Percentiles rank a stretch among this genome's conserved stretches.
These are phyloP conservation scores for Leishmania turanica DNA, from an alignment of 208 protist genomes.

Conservation along the genomic window DNA sequence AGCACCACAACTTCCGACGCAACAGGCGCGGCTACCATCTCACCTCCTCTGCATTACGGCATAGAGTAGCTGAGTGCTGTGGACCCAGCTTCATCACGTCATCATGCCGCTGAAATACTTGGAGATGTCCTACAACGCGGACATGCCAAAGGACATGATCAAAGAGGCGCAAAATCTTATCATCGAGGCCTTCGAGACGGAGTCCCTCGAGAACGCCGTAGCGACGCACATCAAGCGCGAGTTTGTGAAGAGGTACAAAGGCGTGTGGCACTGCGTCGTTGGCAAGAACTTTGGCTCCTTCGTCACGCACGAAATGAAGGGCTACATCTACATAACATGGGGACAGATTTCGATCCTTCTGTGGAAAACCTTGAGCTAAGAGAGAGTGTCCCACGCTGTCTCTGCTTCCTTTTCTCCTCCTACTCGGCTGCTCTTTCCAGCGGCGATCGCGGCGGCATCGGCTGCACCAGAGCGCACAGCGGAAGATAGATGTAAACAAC, in stretches of 20 bases:
- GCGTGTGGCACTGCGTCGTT: slow-evolving; percentile 99
- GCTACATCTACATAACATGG: slow-evolving; percentile 99
- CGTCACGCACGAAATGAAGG: slow-evolving; percentile 99
- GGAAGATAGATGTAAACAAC: neutral
- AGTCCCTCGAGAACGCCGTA: slow-evolving; percentile 78
- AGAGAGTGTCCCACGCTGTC: neutral
- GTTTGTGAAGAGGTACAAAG: slow-evolving; percentile 90
- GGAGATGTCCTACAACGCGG: slow-evolving; percentile 88
- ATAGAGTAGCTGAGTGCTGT: neutral
- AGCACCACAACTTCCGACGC: neutral
- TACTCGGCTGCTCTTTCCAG: neutral
- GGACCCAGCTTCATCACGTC: neutral
- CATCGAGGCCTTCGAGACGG: slow-evolving; percentile 82
- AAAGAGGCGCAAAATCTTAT: slow-evolving; percentile 69
- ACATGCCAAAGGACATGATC: slow-evolving; percentile 92
- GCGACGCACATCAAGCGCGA: slow-evolving; percentile 88
- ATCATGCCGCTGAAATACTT: slow-evolving; percentile 70
- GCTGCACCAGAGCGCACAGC: neutral
- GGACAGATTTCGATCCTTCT: slow-evolving; percentile 98
- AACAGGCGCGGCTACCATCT: neutral
- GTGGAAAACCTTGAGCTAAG: slow-evolving; percentile 92
- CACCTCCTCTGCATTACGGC: neutral
- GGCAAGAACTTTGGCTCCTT: slow-evolving; percentile 99
- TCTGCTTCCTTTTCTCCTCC: neutral
- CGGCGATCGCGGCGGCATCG: neutral